Base-by-base conservation (phyloP, 176 grass and related monocot species). In the Coix lacrymajobi region DNA sequence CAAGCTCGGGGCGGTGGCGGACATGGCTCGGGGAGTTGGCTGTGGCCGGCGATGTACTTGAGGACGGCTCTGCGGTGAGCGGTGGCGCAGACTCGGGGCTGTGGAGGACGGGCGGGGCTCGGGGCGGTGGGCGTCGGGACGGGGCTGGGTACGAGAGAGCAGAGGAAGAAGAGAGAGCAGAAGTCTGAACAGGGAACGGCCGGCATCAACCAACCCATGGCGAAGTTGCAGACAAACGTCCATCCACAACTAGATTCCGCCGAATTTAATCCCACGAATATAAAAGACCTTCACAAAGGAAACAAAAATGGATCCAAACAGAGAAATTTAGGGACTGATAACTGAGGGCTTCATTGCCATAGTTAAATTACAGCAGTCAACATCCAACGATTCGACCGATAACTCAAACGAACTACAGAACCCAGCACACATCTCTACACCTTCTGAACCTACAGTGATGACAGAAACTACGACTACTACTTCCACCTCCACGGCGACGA, bases 271-370 rank as follows among this genome's bases (percentile, higher is more conserved):
- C n/a, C n/a, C 3, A 3, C 3, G 51, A 15, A 32, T 8, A 10
- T n/a, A 58, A 20, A 58, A 58, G 25, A 58, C 9, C 3, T 9
- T 14, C 19, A 3, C 49, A 8, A 0, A 26, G 48, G 5, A 11
- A 36, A 3, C 9, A 34, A 4, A 7, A 12, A 34, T n/a, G 2
- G 16, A 7, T 0, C 1, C 7, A 25, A 19, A 7, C 0, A 1
- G 2, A 22, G 0, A 7, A 41, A 17, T 4, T 37, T 4, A 9
- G 0, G 6, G 33, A 63, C 14, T 56, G 69, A 20, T 36, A 67
- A 48, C 15, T 11, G n/a, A n/a, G n/a, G 3, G 16, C 16, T 54
- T 62, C 54, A 66, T 24, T 78, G 40, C 0, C 15, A 77, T 37
- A 19, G 8, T 6, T 60, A 75, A 62, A 38, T 68, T 75, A 84